Conservation (phyloP, 306 rosid species). For the Echinosophora koreensis region DNA sequence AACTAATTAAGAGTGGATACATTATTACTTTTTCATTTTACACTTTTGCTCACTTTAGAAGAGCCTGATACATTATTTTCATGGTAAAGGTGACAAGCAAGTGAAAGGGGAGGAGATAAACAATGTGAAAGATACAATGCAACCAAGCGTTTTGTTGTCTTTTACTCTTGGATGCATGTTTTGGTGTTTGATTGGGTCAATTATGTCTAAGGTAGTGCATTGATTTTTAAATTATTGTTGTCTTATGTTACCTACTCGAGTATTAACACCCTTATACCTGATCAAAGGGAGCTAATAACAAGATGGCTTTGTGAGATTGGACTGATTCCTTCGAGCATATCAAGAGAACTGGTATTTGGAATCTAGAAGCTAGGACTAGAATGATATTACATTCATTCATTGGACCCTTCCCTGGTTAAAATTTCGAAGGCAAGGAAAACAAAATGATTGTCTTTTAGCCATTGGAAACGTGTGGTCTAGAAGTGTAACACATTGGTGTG, state of each 20-base stretch:
- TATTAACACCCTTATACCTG: not conserved
- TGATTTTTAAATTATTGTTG: not conserved
- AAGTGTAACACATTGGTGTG: not conserved
- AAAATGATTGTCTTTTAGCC: not conserved
- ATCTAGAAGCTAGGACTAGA: not conserved
- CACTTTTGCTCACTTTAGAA: too few species aligned
- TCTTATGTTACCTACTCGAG: not conserved
- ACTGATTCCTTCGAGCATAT: slow-evolving; percentile 21
- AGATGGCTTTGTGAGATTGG: slow-evolving; percentile 35
- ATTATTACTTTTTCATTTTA: too few species aligned
- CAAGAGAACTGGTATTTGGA: slow-evolving; percentile 18
- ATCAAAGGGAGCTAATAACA: slow-evolving; percentile 30
- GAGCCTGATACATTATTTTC: too few species aligned
- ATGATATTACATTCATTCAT: slow-evolving; percentile 11
- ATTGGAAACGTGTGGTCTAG: not conserved
- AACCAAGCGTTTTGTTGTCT: not conserved
- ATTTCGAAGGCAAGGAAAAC: slow-evolving; percentile 25
- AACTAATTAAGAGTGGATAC: too few species aligned
- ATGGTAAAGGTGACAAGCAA: not conserved
- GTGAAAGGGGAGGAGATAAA: not conserved
- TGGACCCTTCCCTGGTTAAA: not conserved
- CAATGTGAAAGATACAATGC: slow-evolving; percentile 9
- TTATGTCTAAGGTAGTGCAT: not conserved
- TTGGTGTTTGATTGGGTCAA: not conserved
- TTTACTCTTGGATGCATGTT: not conserved